These are phyloP conservation scores for Venturia asperata DNA, from an alignment of 2,329 filamentous ascomycete genomes.

Conservation along the genomic window DNA sequence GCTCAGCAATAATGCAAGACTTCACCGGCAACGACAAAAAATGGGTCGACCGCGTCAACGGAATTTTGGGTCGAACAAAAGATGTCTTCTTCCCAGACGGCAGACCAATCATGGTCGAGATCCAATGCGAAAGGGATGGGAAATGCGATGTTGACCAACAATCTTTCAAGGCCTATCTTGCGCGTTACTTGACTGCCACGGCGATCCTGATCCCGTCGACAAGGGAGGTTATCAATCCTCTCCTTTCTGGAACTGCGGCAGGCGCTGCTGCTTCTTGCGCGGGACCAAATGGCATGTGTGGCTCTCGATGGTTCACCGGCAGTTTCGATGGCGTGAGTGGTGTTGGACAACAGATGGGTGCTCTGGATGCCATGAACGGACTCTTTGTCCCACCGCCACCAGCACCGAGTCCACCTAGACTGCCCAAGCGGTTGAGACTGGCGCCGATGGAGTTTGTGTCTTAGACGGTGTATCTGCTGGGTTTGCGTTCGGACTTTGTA, in stretches of 20 bases:
- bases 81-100: conserved; percentile 48
- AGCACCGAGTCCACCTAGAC: background rate
- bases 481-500: background rate
- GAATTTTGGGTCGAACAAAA: conserved; percentile 47
- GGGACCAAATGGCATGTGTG: conserved; percentile 38
- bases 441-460: conserved; percentile 4
- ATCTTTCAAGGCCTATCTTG: conserved; percentile 69
- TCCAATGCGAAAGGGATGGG: conserved; percentile 54
- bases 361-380: conserved; percentile 40
- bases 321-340: conserved; percentile 37
- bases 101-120: conserved; percentile 54
- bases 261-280: conserved; percentile 40
- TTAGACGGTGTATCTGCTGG: background rate
- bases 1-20: conserved; percentile 52
- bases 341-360: conserved; percentile 40
- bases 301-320: conserved; percentile 40
- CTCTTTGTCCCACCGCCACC: conserved; percentile 28
- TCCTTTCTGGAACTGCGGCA: conserved; percentile 36
- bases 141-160: conserved; percentile 65
- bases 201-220: conserved; percentile 39
- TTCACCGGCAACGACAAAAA: conserved; percentile 32
- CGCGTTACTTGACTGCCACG: conserved; percentile 52
- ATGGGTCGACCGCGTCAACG: conserved; percentile 54
- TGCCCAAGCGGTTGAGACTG: conserved; percentile 4
- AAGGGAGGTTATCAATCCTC: conserved; percentile 31